Conservation (phyloP, 2,329 filamentous ascomycete genomes). For the Arthrobotrys sphaeroides region DNA sequence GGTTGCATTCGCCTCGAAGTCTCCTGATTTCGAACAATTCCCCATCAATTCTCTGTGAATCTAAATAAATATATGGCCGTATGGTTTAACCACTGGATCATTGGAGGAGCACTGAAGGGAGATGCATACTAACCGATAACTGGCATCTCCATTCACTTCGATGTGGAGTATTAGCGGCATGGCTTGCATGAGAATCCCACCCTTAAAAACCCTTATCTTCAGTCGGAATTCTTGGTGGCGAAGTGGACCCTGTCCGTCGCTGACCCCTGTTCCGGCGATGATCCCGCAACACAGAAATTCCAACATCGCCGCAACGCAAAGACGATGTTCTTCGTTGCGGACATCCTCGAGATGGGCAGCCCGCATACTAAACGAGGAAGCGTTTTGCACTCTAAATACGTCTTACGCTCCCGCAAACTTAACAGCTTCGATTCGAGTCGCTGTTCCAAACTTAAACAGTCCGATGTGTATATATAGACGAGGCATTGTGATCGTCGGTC, state of each 20-base stretch:
- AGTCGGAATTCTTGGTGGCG: slow-evolving; percentile 16
- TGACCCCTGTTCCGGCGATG: neutral
- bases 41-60: neutral
- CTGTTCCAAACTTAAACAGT: slow-evolving; percentile 23
- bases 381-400: slow-evolving; percentile 1
- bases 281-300: slow-evolving; percentile 11
- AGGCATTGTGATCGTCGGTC: neutral
- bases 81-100: neutral
- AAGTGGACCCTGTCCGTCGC: slow-evolving; percentile 9
- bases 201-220: slow-evolving; percentile 2
- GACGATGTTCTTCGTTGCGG: neutral
- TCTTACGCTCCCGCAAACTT: slow-evolving; percentile 9
- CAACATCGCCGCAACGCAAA: slow-evolving; percentile 17
- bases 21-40: slow-evolving; percentile 5
- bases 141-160: too few species aligned
- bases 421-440: neutral
- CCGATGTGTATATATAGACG: slow-evolving; percentile 22
- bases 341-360: neutral
- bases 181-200: slow-evolving; percentile 8
- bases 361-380: neutral
- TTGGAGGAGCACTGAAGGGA: neutral
- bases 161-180: neutral
- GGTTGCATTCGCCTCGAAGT: slow-evolving; percentile 19
- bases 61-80: too few species aligned
- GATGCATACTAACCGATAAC: neutral